Evolutionary conservation across 2,329 filamentous ascomycete species (phyloP), one percentile per base, ranked within the genome.

Genomic region (Bipolaris cookei): DNA sequence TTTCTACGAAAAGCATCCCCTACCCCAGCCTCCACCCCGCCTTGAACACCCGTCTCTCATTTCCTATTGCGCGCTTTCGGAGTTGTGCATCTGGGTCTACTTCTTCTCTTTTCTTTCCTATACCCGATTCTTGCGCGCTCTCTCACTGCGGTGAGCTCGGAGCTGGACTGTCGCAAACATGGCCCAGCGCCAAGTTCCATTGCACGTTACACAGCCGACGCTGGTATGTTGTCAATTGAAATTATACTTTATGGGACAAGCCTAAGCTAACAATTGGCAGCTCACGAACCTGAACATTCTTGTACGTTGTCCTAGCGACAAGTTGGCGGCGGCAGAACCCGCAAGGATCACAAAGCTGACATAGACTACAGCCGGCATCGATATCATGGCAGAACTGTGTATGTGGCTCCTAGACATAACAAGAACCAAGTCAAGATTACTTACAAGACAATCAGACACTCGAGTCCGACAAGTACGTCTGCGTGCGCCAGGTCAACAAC

Each of bases 401-500:
- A 84, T 81, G 88, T 84, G 52, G 39, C 34, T 25, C 10, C 16
- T 23, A 10, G 18, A 7, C n/a, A 11, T 16, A 8, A 3, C 4
- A 5, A 21, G 6, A 18, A 8, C 14, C 30, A 54, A 45, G 28
- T 51, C 68, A 57, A 14, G 51, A 49, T 35, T 51, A 53, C 70
- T 69, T 61, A 70, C 62, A 48, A 51, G 47, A 32, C 3, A 35
- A 32, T 25, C 32, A 97, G 93, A 99, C 95, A 78, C 86, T 99
- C 82, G 95, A 99, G 85, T 99, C 95, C 76, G 95, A 99, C 80
- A 86, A 90, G 76, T 99, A 89, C 80, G 91, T 99, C 72, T 99
- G 95, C 80, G 90, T 99, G 75, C 90, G 95, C 79, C 94, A 98
- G 81, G 94, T 96, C 83, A 90, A 93, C 58, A 72, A 59, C 79